Base-by-base conservation (phyloP, 2,329 filamentous ascomycete genomes). In the Calonectria pteridis region DNA sequence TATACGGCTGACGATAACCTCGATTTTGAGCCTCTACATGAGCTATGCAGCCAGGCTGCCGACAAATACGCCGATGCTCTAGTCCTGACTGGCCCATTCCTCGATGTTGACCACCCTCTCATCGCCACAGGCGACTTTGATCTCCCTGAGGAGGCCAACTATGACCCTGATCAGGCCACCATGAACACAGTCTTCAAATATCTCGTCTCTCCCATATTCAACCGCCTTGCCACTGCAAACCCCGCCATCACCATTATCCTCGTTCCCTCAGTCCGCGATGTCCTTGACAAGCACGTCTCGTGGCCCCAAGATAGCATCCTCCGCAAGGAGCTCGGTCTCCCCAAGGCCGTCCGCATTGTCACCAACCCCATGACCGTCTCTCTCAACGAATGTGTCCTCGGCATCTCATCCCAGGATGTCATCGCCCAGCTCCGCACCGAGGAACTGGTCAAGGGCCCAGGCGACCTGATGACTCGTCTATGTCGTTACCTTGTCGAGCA, bases 1-100 rank as follows among this genome's bases (percentile, higher is more conserved):
- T 99, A 97, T 84, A 98, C 96, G 0, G 92, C 95, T 3, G 96
- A 98, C 78, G 94, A 96, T 80, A 97, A 97, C 81, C 92, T 99
- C 58, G 94, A 95, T 77, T 99, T 96, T 82, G 94, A 97, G 80
- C 94, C 96, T 10, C 87, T 99, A 2, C 92, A 95, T 80, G 92
- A 94, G 35, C 89, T 99, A 20, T 96, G 96, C 82, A 90, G 90
- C 77, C 93, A 93, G 79, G 95, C 96, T 11, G 92, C 92, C 20
- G 92, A 95, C 76, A 91, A 89, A 28, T 93, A 91, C 76, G 94
- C 93, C 14, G 97, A 99, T 82, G 91, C 91, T 4, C 86, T 99
- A 33, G 89, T 98, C 53, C 88, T 99, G 11, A 88, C 91, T 5
- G 97, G 97, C 0, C 97, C 97, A 0, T 98, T 99, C 83, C 89